Percentiles rank a stretch among this genome's conserved stretches.
Conservation (phyloP, 1,284 basidiomycete species). For the Lentinus polychrous region DNA sequence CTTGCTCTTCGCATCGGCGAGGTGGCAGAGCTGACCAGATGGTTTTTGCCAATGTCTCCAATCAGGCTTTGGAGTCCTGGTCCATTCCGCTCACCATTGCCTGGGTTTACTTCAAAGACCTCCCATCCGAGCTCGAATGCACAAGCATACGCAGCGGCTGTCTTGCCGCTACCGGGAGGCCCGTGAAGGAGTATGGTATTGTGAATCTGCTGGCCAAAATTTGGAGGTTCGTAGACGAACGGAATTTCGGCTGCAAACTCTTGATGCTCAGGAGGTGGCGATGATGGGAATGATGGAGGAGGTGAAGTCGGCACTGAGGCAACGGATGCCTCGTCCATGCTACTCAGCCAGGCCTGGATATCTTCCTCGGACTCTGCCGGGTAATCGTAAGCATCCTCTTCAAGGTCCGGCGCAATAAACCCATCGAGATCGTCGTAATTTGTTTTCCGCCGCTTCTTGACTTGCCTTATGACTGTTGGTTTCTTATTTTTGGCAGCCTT, state of each 20-base stretch:
- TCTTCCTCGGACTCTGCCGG: constrained; percentile 27
- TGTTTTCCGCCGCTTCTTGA: constrained; percentile 28
- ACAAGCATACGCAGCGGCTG: constrained; percentile 88
- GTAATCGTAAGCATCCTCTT: constrained; percentile 32
- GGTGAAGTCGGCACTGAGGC: constrained; percentile 2
- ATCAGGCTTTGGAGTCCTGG: constrained; percentile 76
- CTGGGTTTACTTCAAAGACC: constrained; percentile 97
- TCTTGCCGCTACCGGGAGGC: constrained; percentile 86
- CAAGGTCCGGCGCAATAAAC: constrained; percentile 13
- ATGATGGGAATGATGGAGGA: constrained; percentile 4
- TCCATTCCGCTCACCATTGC: constrained; percentile 81
- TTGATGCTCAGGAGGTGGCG: not conserved
- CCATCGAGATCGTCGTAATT: constrained; percentile 43
- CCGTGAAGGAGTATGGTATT: constrained; percentile 86
- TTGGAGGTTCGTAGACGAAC: constrained; percentile 7
- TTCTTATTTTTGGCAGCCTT: constrained; percentile 12
- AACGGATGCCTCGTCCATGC: constrained; percentile 4
- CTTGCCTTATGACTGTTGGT: constrained; percentile 12
- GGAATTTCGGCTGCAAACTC: constrained; percentile 7
- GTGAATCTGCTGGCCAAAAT: constrained; percentile 48
- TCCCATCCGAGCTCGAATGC: constrained; percentile 93
- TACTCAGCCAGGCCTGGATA: constrained; percentile 17
- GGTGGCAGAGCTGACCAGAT: constrained; percentile 48
- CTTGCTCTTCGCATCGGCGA: constrained; percentile 1
- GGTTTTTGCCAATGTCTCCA: constrained; percentile 92